Base-by-base conservation (phyloP, 192 early-diverging fungal genomes). In the Coemansia sp. region DNA sequence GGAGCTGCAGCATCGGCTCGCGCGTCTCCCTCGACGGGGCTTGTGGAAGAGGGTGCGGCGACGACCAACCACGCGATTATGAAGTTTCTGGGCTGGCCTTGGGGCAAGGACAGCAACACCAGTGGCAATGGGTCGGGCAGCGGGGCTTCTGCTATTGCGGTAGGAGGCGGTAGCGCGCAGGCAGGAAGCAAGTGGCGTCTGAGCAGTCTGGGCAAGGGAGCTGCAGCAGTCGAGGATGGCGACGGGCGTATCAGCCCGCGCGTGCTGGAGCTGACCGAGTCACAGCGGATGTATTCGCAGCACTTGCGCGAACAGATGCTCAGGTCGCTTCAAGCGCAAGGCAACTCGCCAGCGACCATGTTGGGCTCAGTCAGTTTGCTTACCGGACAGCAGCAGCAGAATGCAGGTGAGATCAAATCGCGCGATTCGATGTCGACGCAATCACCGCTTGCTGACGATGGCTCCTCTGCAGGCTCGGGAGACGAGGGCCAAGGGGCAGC, bases 271-370 rank as follows among this genome's bases (percentile, higher is more conserved):
- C 53, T 65, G 48, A 60, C 69, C 29, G 53, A 54, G 38, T 46
- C 49, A 26, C 61, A 65, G 43, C 55, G 39, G 14, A 41, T 40
- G 28, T 53, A 58, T 15, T 65, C 62, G 37, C 69, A 38, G 36
- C 53, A 33, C 34, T 53, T 73, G 55, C 71, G 71, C 42, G 71
- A 73, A 35, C 67, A 70, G 46, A 62, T 70, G 39, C 54, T 70
- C 37, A 9, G 34, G 39, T 41, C 59, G 23, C 46, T 70, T 59
- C 67, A 70, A 51, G 29, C 41, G 41, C 67, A 61, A 43, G 55
- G 58, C 36, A 28, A 56, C 11, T 32, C 34, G 46, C 67, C 67
- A 11, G 29, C 47, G 18, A 62, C 67, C 3, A 36, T 36, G 4
- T 41, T 69, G 44, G 67, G 67, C 19, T 32, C 35, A 17, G 22